Conservation (phyloP, 164 flowering plant genomes). For the Euptelea pleiosperma region DNA sequence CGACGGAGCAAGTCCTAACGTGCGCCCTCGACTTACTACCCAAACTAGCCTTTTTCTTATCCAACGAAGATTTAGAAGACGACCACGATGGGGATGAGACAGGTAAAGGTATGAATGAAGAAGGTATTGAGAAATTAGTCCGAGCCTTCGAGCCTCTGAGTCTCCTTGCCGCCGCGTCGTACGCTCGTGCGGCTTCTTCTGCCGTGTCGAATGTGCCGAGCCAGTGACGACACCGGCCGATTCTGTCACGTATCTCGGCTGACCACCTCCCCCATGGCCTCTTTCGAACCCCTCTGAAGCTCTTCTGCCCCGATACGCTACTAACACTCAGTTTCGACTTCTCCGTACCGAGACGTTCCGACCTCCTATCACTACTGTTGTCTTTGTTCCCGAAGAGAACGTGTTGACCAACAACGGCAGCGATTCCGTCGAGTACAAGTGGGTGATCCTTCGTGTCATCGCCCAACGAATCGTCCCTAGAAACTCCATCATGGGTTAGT, state of each 20-base stretch:
- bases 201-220: slow-evolving; percentile 90
- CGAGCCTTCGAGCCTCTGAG: slow-evolving; percentile 77
- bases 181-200: slow-evolving; percentile 91
- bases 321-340: background rate
- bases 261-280: slow-evolving; percentile 97
- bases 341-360: background rate
- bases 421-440: slow-evolving; percentile 68
- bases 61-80: slow-evolving; percentile 15
- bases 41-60: background rate
- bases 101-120: slow-evolving; percentile 28
- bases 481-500: background rate
- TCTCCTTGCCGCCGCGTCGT: slow-evolving; percentile 84
- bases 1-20: slow-evolving; percentile 39
- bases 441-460: background rate
- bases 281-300: slow-evolving; percentile 77
- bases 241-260: slow-evolving; percentile 85
- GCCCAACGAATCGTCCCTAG: background rate
- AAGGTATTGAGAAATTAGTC: slow-evolving; percentile 66
- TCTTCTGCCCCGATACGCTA: slow-evolving; percentile 27
- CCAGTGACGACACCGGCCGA: slow-evolving; percentile 92
- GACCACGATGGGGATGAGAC: slow-evolving; percentile 12
- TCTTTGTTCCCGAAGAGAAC: slow-evolving; percentile 48
- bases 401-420: slow-evolving; percentile 68
- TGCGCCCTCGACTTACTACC: slow-evolving; percentile 9
- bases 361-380: background rate